phyloP scores from a whole-genome alignment of 2,329 filamentous ascomycete species.

The Mycosphaerella sp. region DNA sequence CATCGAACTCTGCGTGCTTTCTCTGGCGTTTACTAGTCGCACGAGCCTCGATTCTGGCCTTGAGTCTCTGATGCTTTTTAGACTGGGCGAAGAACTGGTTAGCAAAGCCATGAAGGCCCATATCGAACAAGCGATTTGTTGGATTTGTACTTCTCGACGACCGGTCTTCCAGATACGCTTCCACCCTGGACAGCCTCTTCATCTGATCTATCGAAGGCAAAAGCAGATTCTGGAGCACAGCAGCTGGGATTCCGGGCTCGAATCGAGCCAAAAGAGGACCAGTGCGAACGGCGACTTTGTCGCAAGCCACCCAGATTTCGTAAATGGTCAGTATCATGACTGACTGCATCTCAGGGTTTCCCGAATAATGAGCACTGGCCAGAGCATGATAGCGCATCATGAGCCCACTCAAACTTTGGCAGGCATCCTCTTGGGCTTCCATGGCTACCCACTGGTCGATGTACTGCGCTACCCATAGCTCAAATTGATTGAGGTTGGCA shows the following conservation, averaged over 20 bases:
- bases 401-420: neutral
- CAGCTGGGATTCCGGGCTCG: constrained; percentile 47
- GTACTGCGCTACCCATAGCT: constrained; percentile 3
- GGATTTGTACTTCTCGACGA: constrained; percentile 3
- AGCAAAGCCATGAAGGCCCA: constrained; percentile 34
- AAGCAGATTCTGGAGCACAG: constrained; percentile 51
- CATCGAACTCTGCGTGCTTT: constrained; percentile 33
- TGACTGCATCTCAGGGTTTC: constrained; percentile 7
- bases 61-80: neutral
- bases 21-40: constrained; percentile 6
- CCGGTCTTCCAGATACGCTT: constrained; percentile 42
- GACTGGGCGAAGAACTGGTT: constrained; percentile 40
- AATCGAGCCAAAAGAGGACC: constrained; percentile 48
- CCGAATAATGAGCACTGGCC: neutral
- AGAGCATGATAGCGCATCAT: constrained; percentile 1
- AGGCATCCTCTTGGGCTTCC: neutral
- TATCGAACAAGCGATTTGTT: neutral
- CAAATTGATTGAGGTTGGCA: constrained; percentile 10
- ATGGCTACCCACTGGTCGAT: neutral
- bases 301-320: constrained; percentile 54
- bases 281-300: constrained; percentile 38
- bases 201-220: constrained; percentile 45
- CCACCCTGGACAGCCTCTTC: constrained; percentile 45
- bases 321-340: constrained; percentile 49
- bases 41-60: neutral